Conservation (phyloP, 202 grass and related monocot species). For the Hordeum pubiflorum region DNA sequence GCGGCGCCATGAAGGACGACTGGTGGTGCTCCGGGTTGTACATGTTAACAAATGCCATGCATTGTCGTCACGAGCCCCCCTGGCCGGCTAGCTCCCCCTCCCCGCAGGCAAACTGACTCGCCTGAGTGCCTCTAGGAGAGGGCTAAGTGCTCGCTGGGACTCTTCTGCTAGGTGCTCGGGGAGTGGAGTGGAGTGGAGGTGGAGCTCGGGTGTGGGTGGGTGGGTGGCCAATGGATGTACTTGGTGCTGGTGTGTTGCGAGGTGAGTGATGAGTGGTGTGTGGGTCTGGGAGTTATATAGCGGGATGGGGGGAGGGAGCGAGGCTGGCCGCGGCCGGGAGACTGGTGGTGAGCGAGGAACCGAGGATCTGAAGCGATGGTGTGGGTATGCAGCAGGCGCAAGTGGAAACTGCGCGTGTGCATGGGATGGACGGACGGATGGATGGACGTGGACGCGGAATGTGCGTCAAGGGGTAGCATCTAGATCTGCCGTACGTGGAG, state of each 20-base stretch:
- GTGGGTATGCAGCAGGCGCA: not conserved
- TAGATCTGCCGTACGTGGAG: slow-evolving; percentile 41
- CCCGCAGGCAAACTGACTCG: not conserved
- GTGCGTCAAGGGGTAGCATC: slow-evolving; percentile 34
- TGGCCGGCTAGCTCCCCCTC: not conserved
- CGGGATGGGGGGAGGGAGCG: not conserved
- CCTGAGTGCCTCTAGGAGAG: not conserved
- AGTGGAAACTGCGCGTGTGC: not conserved
- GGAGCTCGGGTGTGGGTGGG: slow-evolving; percentile 14
- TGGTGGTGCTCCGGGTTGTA: slow-evolving; percentile 78
- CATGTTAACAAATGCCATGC: slow-evolving; percentile 85
- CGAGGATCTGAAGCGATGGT: not conserved
- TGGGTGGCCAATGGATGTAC: slow-evolving; percentile 26
- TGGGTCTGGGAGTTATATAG: slow-evolving; percentile 35
- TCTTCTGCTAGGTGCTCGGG: not conserved
- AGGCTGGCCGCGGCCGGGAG: not conserved
- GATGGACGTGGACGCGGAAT: slow-evolving; percentile 9
- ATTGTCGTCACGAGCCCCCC: slow-evolving; percentile 12
- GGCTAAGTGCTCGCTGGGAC: not conserved
- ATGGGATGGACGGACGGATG: not conserved
- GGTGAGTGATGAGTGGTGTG: not conserved
- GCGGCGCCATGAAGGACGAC: slow-evolving; percentile 54
- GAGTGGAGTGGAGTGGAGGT: not conserved
- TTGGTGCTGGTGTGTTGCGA: not conserved
- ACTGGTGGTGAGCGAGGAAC: not conserved